Evolutionary conservation across 2,329 filamentous ascomycete species (phyloP).

Genomic region (Penicillium sp.): DNA sequence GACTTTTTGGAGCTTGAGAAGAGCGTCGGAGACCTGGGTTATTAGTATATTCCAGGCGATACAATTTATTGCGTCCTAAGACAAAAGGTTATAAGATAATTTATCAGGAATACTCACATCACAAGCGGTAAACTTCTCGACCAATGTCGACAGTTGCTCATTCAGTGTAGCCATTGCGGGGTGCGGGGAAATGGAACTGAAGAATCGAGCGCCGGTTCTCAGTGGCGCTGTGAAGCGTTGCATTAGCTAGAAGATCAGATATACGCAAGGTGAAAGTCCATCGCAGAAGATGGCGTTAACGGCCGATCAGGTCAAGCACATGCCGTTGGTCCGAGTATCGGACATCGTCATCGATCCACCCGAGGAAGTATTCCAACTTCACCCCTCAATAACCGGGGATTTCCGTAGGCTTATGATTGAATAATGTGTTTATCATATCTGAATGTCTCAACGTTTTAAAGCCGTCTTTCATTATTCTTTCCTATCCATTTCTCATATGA

Average conservation of each 20-base stretch:
- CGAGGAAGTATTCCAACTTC: constrained; percentile 6
- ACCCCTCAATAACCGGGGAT: constrained; percentile 1
- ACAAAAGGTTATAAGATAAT: too few relatives aligned
- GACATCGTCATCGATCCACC: constrained; percentile 14
- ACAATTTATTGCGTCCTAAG: too few relatives aligned
- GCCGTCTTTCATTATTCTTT: too few relatives aligned
- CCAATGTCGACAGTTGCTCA: constrained; percentile 29
- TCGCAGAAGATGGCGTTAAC: background rate
- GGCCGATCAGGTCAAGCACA: constrained; percentile 12
- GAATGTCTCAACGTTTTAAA: too few relatives aligned
- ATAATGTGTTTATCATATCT: too few relatives aligned
- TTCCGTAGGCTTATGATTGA: constrained; percentile 1
- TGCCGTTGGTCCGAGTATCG: constrained; percentile 19
- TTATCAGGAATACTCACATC: constrained; percentile 39
- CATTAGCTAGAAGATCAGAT: background rate
- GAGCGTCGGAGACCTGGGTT: constrained; percentile 61
- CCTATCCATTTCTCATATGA: too few relatives aligned
- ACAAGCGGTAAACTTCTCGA: constrained; percentile 38
- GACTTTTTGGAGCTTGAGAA: constrained; percentile 58
- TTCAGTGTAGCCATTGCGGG: constrained; percentile 28
- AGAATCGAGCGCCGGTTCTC: too few relatives aligned
- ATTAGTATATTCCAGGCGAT: background rate
- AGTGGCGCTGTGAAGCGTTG: too few relatives aligned
- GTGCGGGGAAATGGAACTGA: constrained; percentile 11
- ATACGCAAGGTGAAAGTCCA: constrained; percentile 1